Percentiles rank a stretch among this genome's conserved stretches.
Conservation (phyloP, 352 stramenopile genomes). For the Plasmopara halstedii region DNA sequence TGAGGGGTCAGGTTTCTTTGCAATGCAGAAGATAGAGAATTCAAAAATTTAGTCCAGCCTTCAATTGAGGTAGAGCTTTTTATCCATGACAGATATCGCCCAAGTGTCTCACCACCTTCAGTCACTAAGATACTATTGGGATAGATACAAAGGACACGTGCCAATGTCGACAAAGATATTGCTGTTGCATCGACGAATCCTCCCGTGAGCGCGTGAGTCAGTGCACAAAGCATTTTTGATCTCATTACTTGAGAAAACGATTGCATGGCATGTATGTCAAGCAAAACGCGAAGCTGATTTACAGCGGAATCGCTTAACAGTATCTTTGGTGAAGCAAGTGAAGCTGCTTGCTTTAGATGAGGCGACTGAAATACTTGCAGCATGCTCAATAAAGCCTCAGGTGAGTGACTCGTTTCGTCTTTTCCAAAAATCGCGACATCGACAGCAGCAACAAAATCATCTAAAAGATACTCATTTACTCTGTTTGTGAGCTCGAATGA, state of each 20-base stretch:
- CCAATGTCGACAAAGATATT: constrained; percentile 34
- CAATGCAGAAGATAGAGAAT: constrained; percentile 12
- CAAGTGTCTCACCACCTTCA: constrained; percentile 17
- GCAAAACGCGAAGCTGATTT: constrained; percentile 51
- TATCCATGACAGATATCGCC: constrained; percentile 30
- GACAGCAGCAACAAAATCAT: constrained; percentile 27
- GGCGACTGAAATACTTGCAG: constrained; percentile 46
- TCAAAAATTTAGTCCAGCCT: constrained; percentile 4
- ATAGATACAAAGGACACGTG: constrained; percentile 48
- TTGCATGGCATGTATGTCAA: constrained; percentile 67
- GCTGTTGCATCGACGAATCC: constrained; percentile 33
- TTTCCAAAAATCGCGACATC: constrained; percentile 50
- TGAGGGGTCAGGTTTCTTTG: constrained; percentile 7
- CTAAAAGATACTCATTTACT: constrained; percentile 11
- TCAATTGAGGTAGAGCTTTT: neutral
- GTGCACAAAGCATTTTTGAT: constrained; percentile 34
- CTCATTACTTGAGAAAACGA: constrained; percentile 68
- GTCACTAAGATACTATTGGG: constrained; percentile 26
- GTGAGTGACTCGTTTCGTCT: constrained; percentile 42
- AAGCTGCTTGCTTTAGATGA: constrained; percentile 9
- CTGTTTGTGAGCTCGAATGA: constrained; percentile 22
- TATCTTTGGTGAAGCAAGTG: neutral
- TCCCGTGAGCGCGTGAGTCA: constrained; percentile 45
- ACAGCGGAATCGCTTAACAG: constrained; percentile 31
- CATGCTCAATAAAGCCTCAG: constrained; percentile 63